Evolutionary conservation across 164 flowering plant species (phyloP).

Genomic region (Tetrastigma voinierianum): DNA sequence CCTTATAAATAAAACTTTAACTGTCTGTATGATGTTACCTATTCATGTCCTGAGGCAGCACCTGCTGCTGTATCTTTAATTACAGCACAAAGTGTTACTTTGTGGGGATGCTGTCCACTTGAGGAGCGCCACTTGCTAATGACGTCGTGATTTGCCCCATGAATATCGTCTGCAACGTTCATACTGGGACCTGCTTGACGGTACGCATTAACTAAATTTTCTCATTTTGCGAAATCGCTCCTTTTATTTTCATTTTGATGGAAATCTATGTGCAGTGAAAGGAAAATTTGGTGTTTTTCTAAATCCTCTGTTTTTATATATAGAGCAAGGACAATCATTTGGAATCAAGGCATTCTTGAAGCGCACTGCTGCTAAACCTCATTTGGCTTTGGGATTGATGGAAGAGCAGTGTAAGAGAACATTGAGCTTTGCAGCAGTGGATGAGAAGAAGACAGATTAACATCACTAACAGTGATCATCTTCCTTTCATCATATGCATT

Average conservation of each 20-base stretch:
- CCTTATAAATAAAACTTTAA: constrained; percentile 66
- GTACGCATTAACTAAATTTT: constrained; percentile 30
- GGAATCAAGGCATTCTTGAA: constrained; percentile 72
- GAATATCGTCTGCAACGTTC: constrained; percentile 69
- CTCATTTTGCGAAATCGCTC: too few relatives aligned
- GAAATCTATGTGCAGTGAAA: too few relatives aligned
- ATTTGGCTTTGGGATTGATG: constrained; percentile 36
- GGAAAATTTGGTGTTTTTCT: too few relatives aligned
- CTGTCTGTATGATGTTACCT: constrained; percentile 60
- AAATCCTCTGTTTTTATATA: too few relatives aligned
- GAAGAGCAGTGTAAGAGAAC: constrained; percentile 33
- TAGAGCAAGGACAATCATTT: constrained; percentile 79
- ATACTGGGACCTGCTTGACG: constrained; percentile 65
- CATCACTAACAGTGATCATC: background rate
- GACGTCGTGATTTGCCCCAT: constrained; percentile 76
- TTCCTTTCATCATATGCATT: constrained; percentile 6
- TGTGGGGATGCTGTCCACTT: constrained; percentile 96
- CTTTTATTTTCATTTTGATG: too few relatives aligned
- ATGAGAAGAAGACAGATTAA: constrained; percentile 5
- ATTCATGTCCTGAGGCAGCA: constrained; percentile 66
- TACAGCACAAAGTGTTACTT: constrained; percentile 51
- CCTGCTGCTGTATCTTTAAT: constrained; percentile 77
- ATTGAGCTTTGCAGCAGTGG: constrained; percentile 1
- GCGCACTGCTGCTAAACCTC: constrained; percentile 67
- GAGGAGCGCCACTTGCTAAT: constrained; percentile 93